Evolutionary conservation across 768 basidiomycete species (phyloP).

Genomic region (Paxillus involutus): DNA sequence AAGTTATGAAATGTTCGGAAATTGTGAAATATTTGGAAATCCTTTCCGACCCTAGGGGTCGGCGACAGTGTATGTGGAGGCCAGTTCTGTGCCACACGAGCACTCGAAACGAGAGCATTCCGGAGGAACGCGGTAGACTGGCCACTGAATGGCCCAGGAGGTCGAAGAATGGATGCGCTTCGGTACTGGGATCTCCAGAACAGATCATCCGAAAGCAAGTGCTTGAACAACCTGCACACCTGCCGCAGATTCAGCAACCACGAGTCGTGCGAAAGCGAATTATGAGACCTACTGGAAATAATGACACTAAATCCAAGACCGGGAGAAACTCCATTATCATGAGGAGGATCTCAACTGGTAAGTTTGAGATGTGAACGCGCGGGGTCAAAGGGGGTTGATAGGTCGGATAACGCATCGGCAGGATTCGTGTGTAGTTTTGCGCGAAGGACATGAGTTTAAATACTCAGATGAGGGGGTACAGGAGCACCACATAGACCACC

Average conservation of each 20-base stretch:
- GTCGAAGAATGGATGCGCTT: background rate
- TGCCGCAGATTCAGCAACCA: background rate
- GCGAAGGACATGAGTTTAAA: background rate
- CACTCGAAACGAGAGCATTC: background rate
- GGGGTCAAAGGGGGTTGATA: background rate
- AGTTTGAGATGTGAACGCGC: background rate
- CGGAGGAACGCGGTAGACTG: background rate
- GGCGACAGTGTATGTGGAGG: background rate
- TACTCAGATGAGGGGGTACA: background rate
- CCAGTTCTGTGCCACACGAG: slow-evolving; percentile 7
- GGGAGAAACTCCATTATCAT: background rate
- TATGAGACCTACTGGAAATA: background rate
- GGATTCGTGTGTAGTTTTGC: background rate
- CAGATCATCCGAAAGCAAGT: background rate
- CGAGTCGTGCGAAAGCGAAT: background rate
- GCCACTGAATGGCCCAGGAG: slow-evolving; percentile 4
- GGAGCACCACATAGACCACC: too few species aligned
- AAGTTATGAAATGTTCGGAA: background rate
- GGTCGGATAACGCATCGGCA: background rate
- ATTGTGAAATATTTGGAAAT: background rate
- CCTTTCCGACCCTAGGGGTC: background rate
- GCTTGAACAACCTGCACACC: slow-evolving; percentile 5
- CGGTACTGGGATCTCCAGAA: slow-evolving; percentile 5
- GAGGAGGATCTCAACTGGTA: slow-evolving; percentile 8
- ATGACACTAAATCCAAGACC: background rate